Evolutionary conservation across 2,329 filamentous ascomycete genomes (phyloP).

Genomic region (Trichoderma aggressivum): DNA sequence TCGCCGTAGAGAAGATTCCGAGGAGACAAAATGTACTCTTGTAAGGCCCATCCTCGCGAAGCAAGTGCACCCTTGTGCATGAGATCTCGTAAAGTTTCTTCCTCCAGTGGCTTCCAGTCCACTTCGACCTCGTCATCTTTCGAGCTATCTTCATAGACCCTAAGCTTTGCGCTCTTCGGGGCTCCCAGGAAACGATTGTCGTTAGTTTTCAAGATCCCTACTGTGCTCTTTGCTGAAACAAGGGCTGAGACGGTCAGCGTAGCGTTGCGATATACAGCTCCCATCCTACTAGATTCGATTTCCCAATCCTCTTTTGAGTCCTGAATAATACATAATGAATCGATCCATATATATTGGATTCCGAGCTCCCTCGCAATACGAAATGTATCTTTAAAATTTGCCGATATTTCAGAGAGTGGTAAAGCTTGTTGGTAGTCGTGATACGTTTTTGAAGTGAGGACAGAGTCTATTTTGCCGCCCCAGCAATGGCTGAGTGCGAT

Average conservation of each 20-base stretch:
- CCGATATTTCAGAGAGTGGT: slow-evolving; percentile 2
- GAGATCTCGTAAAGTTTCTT: background rate
- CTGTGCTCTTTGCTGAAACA: background rate
- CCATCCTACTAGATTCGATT: slow-evolving; percentile 19
- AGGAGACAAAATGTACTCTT: slow-evolving; percentile 13
- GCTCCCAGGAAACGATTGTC: background rate
- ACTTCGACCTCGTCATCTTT: background rate
- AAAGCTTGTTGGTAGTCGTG: background rate
- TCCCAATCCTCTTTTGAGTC: slow-evolving; percentile 23
- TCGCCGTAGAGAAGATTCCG: slow-evolving; percentile 5
- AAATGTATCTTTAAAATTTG: slow-evolving; percentile 22
- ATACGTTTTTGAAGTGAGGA: background rate
- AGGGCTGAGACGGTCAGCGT: slow-evolving; percentile 23
- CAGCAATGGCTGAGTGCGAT: slow-evolving; percentile 13
- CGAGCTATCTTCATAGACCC: background rate
- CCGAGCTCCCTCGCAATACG: slow-evolving; percentile 19
- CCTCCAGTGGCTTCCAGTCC: background rate
- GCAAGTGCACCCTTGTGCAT: background rate
- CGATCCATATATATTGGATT: slow-evolving; percentile 24
- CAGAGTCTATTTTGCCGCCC: background rate
- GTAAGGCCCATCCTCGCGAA: slow-evolving; percentile 4
- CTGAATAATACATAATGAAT: slow-evolving; percentile 24
- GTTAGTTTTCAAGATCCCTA: background rate
- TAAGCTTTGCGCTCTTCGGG: background rate
- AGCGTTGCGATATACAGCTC: slow-evolving; percentile 17